phyloP scores from a whole-genome alignment of 352 stramenopile species.

The Aphanomyces cochlioides region DNA sequence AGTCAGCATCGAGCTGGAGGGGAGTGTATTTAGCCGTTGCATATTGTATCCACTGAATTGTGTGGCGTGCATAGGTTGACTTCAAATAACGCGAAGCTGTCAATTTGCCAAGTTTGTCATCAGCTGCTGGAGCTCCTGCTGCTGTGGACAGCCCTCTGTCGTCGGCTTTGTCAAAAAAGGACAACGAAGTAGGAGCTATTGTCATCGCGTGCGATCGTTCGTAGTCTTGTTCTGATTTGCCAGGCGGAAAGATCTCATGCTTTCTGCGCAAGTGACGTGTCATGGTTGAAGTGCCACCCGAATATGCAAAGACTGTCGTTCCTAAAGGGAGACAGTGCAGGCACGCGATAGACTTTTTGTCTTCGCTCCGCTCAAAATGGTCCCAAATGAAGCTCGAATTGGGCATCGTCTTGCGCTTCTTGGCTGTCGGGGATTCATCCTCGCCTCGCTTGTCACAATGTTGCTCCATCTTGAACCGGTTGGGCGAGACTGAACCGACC shows the following conservation, averaged over 20 bases:
- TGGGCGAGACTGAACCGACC: background rate
- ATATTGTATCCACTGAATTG: conserved; percentile 37
- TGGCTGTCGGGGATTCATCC: background rate
- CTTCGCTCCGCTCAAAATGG: conserved; percentile 75
- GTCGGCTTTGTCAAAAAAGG: background rate
- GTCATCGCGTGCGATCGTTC: conserved; percentile 40
- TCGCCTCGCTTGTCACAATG: conserved; percentile 4
- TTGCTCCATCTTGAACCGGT: conserved; percentile 1
- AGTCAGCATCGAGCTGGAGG: conserved; percentile 29
- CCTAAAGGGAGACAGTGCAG: conserved; percentile 57
- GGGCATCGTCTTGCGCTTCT: conserved; percentile 6
- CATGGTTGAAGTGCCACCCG: conserved; percentile 77
- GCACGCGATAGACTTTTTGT: conserved; percentile 74
- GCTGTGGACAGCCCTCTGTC: background rate
- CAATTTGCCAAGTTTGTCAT: background rate
- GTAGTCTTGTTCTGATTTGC: conserved; percentile 72
- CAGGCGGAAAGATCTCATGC: conserved; percentile 72
- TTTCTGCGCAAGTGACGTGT: conserved; percentile 79
- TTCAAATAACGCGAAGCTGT: background rate
- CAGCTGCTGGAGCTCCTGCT: background rate
- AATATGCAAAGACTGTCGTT: conserved; percentile 74
- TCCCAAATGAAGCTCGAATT: conserved; percentile 76
- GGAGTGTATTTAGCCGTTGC: conserved; percentile 74
- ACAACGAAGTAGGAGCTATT: conserved; percentile 2
- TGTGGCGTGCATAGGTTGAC: background rate